Evolutionary conservation across 2,329 filamentous ascomycete species (phyloP), one percentile per base, ranked within the genome.

Genomic region (Malbranchea zuffiana): DNA sequence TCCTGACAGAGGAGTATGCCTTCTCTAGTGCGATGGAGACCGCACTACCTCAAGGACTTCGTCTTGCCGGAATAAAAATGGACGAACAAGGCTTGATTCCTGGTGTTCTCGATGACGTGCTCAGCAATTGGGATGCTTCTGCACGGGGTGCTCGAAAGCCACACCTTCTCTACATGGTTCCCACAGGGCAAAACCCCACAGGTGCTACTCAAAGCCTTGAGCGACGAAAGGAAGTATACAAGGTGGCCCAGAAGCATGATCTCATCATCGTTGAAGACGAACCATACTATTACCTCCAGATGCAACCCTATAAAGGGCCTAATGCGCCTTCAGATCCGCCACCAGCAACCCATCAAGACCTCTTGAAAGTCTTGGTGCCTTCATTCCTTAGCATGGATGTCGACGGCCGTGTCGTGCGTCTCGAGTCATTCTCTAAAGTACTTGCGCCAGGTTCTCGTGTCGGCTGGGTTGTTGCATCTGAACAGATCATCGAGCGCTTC

Each of bases 391-490:
- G 75, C 60, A 69, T 95, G 50, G 87, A 95, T 54, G 69, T 74
- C 1, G 86, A 94, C 56, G 88, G 87, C 5, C 80, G 87, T 43
- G 87, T 95, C 23, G 69, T 94, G 65, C 81, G 87, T 23, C 72
- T 95, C 61, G 87, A 95, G 56, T 93, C 85, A 0, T 92, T 95
- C 63, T 92, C 83, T 51, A 95, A 95, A 63, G 83, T 94, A 1
- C 69, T 94, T 20, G 72, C 85, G 0, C 87, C 88, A 0, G 87
- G 87, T 6, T 78, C 80, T 10, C 75, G 87, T 29, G 63, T 81
- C 26, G 87, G 87, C 27, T 98, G 90, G 88, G 72, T 95, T 41
- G 93, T 88, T 0, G 88, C 78, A 1, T 82, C 82, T 2, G 80
- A 80, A 51, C 81, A 95, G 63, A 70, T 98, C 41, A 66, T 92